A percentile compares a stretch with the other conserved stretches of the same genome.
These are phyloP conservation scores for Dactylellina parvicollis DNA, from an alignment of 2,329 filamentous ascomycete genomes.

Conservation along the genomic window DNA sequence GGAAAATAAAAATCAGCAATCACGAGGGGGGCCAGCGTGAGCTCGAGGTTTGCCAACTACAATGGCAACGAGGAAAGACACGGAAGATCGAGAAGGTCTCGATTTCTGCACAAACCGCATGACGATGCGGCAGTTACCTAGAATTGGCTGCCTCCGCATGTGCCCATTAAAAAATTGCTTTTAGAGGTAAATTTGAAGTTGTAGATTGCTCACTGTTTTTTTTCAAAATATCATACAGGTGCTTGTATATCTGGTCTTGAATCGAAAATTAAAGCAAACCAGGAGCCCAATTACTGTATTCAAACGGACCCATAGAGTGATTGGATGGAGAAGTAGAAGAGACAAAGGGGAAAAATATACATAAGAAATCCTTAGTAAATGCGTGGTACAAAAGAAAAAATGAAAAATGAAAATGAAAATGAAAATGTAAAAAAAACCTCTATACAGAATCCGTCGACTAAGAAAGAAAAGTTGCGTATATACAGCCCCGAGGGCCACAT, in stretches of 20 bases:
- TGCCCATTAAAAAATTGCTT: too few species aligned
- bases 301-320: neutral
- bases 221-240: conserved; percentile 46
- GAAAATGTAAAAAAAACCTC: neutral
- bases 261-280: conserved; percentile 23
- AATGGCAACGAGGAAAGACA: too few species aligned
- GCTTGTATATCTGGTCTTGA: neutral
- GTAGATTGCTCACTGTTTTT: too few species aligned
- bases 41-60: too few species aligned
- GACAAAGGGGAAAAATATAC: conserved; percentile 7
- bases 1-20: too few species aligned
- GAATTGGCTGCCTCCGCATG: neutral
- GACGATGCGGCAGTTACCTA: neutral
- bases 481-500: conserved; percentile 27
- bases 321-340: neutral
- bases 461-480: conserved; percentile 32
- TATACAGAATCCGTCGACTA: conserved; percentile 16
- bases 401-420: neutral
- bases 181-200: too few species aligned
- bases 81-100: too few species aligned
- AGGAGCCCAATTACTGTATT: neutral
- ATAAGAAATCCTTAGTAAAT: neutral
- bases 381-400: conserved; percentile 7
- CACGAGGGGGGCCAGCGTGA: too few species aligned
- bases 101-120: neutral